Evolutionary conservation across 2,329 filamentous ascomycete species (phyloP).

Genomic region (Penicillium sp.): DNA sequence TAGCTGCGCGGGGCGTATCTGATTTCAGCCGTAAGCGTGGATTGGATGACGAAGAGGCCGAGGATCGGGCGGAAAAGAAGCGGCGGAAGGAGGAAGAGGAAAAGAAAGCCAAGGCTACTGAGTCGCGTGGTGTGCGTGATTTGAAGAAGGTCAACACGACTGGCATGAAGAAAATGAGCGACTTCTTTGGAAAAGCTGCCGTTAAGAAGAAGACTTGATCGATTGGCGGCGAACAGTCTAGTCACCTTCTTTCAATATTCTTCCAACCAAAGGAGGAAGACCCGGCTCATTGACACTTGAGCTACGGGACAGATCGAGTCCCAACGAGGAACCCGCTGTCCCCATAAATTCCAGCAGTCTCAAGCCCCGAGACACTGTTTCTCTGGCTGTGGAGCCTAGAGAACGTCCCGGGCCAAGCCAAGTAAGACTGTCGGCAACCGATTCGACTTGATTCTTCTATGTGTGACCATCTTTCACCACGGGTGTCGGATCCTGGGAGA

Average conservation of each 20-base stretch:
- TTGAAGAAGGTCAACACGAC: constrained; percentile 86
- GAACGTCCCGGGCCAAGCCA: neutral
- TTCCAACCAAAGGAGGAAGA: neutral
- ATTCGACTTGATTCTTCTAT: neutral
- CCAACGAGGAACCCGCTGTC: neutral
- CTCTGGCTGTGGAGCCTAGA: neutral
- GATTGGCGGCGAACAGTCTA: neutral
- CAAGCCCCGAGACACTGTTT: too few relatives aligned
- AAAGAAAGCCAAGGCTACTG: constrained; percentile 72
- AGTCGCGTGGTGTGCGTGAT: constrained; percentile 75
- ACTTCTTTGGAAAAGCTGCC: constrained; percentile 77
- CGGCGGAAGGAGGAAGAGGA: constrained; percentile 86
- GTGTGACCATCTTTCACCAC: neutral
- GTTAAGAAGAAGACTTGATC: constrained; percentile 37
- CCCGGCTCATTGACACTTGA: neutral
- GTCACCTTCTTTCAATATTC: neutral
- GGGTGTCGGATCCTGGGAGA: too few relatives aligned
- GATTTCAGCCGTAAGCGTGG: constrained; percentile 48
- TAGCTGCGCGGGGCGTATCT: constrained; percentile 62
- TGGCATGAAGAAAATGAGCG: constrained; percentile 97
- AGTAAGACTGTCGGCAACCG: neutral
- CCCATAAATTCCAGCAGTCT: neutral
- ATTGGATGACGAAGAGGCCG: constrained; percentile 46
- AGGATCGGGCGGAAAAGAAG: constrained; percentile 73
- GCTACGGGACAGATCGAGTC: neutral